A percentile compares a stretch with the other conserved stretches of the same genome.
These are phyloP conservation scores for Hypoxylon intermedium DNA, from an alignment of 495 filamentous ascomycete species.

Conservation along the genomic window DNA sequence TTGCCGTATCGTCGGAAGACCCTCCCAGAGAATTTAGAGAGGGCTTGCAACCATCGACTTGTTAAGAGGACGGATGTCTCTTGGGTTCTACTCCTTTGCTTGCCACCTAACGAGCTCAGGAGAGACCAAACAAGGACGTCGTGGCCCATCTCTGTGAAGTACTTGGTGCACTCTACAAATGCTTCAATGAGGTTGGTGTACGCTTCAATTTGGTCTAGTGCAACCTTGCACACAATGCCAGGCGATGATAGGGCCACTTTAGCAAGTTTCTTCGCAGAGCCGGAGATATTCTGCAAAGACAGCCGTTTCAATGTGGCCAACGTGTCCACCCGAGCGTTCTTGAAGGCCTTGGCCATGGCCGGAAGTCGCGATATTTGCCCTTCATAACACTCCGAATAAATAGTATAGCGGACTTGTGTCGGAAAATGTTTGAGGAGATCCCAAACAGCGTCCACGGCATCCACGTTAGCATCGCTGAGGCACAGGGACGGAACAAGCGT, in stretches of 20 bases:
- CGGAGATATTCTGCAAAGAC: conserved; percentile 80
- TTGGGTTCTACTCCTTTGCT: conserved; percentile 78
- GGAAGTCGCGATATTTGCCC: conserved; percentile 76
- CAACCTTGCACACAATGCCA: conserved; percentile 87
- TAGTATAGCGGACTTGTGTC: conserved; percentile 76
- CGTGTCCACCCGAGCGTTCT: conserved; percentile 75
- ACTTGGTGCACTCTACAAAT: conserved; percentile 89
- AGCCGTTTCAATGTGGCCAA: conserved; percentile 83
- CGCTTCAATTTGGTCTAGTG: conserved; percentile 83
- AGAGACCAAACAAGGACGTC: conserved; percentile 90
- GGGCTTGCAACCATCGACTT: conserved; percentile 84
- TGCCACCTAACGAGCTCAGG: conserved; percentile 77
- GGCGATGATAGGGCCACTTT: conserved; percentile 88
- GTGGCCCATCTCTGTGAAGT: conserved; percentile 90
- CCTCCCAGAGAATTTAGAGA: conserved; percentile 84
- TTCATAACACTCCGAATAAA: conserved; percentile 92
- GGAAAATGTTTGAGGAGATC: conserved; percentile 79
- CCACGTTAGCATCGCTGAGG: conserved; percentile 80
- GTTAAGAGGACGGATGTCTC: conserved; percentile 81
- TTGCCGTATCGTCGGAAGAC: conserved; percentile 81
- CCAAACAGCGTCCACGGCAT: conserved; percentile 84
- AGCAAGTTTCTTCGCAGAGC: conserved; percentile 83
- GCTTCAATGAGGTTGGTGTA: conserved; percentile 93
- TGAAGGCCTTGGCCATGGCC: conserved; percentile 81
- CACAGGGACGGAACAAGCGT: conserved; percentile 85